phyloP scores from a whole-genome alignment of 495 filamentous ascomycete species.

The Penicillium turbatum region DNA sequence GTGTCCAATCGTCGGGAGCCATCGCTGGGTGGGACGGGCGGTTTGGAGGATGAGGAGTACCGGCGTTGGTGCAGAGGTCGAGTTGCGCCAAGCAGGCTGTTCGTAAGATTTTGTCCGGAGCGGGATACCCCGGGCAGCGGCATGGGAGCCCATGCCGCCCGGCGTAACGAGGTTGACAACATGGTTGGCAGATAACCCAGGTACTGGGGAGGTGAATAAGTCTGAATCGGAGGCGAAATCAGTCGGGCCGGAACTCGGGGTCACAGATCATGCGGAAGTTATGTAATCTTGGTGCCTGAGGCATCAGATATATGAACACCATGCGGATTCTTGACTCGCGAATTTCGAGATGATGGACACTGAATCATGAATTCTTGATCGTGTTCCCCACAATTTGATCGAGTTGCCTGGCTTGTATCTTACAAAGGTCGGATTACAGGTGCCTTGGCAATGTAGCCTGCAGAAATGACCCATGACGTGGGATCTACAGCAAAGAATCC shows the following conservation, averaged over 20 bases:
- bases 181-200: slow-evolving; percentile 36
- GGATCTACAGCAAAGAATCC: not conserved
- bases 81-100: slow-evolving; percentile 30
- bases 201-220: slow-evolving; percentile 25
- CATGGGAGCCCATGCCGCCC: slow-evolving; percentile 37
- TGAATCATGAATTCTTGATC: no score
- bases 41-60: slow-evolving; percentile 53
- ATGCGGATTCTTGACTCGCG: not conserved
- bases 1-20: slow-evolving; percentile 39
- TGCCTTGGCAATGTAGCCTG: not conserved
- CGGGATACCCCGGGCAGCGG: slow-evolving; percentile 39
- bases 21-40: slow-evolving; percentile 43
- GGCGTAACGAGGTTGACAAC: slow-evolving; percentile 48
- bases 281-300: slow-evolving; percentile 31
- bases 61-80: slow-evolving; percentile 47
- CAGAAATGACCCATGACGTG: not conserved
- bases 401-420: not conserved
- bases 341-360: no score
- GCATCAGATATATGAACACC: not conserved
- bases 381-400: not conserved
- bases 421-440: not conserved
- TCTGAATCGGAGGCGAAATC: slow-evolving; percentile 41
- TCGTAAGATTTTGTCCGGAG: slow-evolving; percentile 29
- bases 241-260: slow-evolving; percentile 34
- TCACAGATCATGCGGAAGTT: slow-evolving; percentile 41